Base-by-base conservation (phyloP, 208 protist species). In the Acanthamoeba culbertsoni region DNA sequence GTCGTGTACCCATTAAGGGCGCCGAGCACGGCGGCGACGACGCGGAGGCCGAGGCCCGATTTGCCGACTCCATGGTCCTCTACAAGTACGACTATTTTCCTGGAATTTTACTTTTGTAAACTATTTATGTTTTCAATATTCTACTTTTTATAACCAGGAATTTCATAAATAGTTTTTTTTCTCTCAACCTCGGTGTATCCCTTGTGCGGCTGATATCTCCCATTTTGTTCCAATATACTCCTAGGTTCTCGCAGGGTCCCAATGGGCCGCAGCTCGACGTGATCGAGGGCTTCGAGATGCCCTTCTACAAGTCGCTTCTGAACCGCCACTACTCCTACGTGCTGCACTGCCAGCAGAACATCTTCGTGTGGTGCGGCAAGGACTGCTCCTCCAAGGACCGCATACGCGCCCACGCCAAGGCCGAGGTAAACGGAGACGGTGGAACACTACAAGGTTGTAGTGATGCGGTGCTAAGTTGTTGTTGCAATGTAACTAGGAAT, bases 331-430 rank as follows among this genome's bases (percentile, higher is more conserved):
- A 73, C 31, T 6, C 7, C 16, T 71, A 92, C 59, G 86, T 92
- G 4, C 51, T 90, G 48, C 82, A 90, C 48, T 90, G 82, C 53
- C 48, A 63, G 20, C 42, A 63, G 23, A 90, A 55, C 51, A 90
- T 90, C n/a, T 90, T 90, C 33, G 42, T 90, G 8, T 90, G 82
- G 82, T 90, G 82, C 53, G 82, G 82, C 7, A 90, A 90, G 37
- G 82, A 90, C 31, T 90, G 48, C 23, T 63, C 42, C n/a, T 48
- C 48, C 8, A 7, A 18, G 7, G 35, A 90, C 26, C 42, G 82
- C 23, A 65, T 63, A 7, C 82, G 82, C n/a, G 82, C 82, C 23
- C 12, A 65, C 48, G 35, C 28, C 42, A 90, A 90, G 37, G 82
- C 82, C 31, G 82, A 90, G 48, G 82, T n/a, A n/a, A n/a, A 31